phyloP scores from a whole-genome alignment of 805 yeast species.

The Candida andamanensis region DNA sequence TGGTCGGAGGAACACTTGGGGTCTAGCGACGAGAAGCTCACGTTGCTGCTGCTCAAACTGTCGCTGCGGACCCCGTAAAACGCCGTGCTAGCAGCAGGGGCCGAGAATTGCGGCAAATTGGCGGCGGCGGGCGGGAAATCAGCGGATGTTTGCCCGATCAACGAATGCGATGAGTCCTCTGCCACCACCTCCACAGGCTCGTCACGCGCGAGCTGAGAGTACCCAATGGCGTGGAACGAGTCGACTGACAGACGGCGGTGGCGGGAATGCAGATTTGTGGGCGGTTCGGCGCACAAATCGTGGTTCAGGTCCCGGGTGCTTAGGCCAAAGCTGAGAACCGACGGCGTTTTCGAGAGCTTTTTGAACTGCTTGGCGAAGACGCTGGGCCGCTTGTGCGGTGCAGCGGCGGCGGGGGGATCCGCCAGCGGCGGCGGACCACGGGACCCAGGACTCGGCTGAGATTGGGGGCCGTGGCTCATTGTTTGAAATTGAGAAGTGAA shows the following conservation, averaged over 20 bases:
- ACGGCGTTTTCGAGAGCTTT: conserved; percentile 23
- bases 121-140: background rate
- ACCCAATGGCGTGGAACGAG: conserved; percentile 34
- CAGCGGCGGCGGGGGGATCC: background rate
- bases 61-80: conserved; percentile 8
- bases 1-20: no score
- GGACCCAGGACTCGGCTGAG: no score
- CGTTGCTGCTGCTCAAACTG: conserved; percentile 8
- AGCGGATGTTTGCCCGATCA: background rate
- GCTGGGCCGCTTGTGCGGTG: conserved; percentile 10
- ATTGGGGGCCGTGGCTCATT: no score
- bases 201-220: conserved; percentile 15
- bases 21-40: conserved; percentile 10
- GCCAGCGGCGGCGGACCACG: no score
- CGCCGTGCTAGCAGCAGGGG: conserved; percentile 7
- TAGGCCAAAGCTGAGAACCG: conserved; percentile 18
- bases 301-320: background rate
- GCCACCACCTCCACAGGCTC: conserved; percentile 29
- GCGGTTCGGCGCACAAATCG: conserved; percentile 3
- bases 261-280: background rate
- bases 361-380: conserved; percentile 25
- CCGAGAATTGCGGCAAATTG: background rate
- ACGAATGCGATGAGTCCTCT: conserved; percentile 15
- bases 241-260: background rate
- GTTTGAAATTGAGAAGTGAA: no score